A percentile compares a stretch with the other conserved stretches of the same genome.
phyloP scores from a whole-genome alignment of 2,329 filamentous ascomycete genomes.

The Ambrosiella xylebori region DNA sequence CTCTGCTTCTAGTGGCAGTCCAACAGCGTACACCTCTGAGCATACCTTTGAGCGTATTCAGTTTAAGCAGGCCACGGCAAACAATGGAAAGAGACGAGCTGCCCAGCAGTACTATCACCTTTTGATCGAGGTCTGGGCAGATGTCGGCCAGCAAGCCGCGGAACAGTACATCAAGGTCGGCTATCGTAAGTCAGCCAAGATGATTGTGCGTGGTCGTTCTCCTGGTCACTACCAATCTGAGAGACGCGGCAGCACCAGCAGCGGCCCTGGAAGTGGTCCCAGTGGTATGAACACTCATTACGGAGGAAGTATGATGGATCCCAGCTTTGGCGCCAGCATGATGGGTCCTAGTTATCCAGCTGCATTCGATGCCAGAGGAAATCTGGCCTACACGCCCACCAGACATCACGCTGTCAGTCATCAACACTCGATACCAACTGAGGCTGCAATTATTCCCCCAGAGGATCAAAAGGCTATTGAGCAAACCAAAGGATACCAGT shows the following conservation, averaged over 20 bases:
- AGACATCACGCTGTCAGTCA: conserved; percentile 29
- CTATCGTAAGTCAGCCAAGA: conserved; percentile 55
- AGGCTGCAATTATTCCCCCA: conserved; percentile 30
- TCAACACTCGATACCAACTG: conserved; percentile 27
- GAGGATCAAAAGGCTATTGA: conserved; percentile 35
- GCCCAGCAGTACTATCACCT: conserved; percentile 88
- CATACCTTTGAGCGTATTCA: conserved; percentile 75
- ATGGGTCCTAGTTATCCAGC: conserved; percentile 23
- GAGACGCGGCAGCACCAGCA: conserved; percentile 49
- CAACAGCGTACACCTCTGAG: conserved; percentile 28
- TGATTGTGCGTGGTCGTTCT: conserved; percentile 74
- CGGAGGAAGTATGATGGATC: conserved; percentile 23
- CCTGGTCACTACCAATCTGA: conserved; percentile 66
- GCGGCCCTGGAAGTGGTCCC: conserved; percentile 48
- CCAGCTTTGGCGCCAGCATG: conserved; percentile 24
- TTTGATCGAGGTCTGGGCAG: conserved; percentile 67
- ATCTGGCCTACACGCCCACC: conserved; percentile 22
- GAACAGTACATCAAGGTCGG: conserved; percentile 55
- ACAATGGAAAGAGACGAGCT: conserved; percentile 79
- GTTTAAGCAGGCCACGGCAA: conserved; percentile 85
- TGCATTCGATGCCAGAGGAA: conserved; percentile 25
- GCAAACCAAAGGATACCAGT: conserved; percentile 34
- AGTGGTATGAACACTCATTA: conserved; percentile 38
- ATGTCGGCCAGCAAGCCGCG: conserved; percentile 34
- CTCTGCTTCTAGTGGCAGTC: conserved; percentile 17